Evolutionary conservation across 495 filamentous ascomycete species (phyloP).

Genomic region (Podospora anserina): DNA sequence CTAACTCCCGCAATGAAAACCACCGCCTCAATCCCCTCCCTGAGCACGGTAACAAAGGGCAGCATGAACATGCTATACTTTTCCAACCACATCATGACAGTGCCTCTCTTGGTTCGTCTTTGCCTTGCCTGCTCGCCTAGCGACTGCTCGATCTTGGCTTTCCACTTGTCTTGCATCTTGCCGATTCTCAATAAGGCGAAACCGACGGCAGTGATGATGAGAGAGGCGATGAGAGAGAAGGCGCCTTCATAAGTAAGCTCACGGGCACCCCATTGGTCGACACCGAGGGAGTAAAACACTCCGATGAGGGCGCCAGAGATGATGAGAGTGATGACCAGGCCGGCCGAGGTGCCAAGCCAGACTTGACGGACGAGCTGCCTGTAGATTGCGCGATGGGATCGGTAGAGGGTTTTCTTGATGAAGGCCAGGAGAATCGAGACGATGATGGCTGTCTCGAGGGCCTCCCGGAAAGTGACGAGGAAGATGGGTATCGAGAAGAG

Average conservation of each 20-base stretch:
- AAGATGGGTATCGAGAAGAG: conserved; percentile 72
- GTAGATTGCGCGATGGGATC: conserved; percentile 57
- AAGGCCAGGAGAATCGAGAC: conserved; percentile 80
- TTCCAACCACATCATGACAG: conserved; percentile 63
- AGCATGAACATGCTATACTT: conserved; percentile 80
- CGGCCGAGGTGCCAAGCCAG: conserved; percentile 64
- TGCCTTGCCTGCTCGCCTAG: conserved; percentile 51
- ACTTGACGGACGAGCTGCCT: conserved; percentile 74
- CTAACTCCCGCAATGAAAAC: conserved; percentile 81
- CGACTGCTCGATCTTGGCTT: conserved; percentile 66
- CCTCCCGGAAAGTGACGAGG: conserved; percentile 84
- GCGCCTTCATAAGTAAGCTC: conserved; percentile 79
- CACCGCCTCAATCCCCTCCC: conserved; percentile 79
- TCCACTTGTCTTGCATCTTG: conserved; percentile 85
- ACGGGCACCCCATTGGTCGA: conserved; percentile 59
- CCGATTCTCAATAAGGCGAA: conserved; percentile 75
- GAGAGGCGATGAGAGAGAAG: conserved; percentile 63
- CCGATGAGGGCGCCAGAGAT: conserved; percentile 74
- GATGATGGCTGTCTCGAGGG: conserved; percentile 74
- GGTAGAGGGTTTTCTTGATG: conserved; percentile 69
- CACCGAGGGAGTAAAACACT: conserved; percentile 70
- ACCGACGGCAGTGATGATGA: conserved; percentile 79
- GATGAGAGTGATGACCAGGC: conserved; percentile 63
- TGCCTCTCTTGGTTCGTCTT: conserved; percentile 21
- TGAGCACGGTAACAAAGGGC: conserved; percentile 78